Conservation (phyloP, 192 early-diverging fungal genomes). For the Gryganskiella cystojenkinii region DNA sequence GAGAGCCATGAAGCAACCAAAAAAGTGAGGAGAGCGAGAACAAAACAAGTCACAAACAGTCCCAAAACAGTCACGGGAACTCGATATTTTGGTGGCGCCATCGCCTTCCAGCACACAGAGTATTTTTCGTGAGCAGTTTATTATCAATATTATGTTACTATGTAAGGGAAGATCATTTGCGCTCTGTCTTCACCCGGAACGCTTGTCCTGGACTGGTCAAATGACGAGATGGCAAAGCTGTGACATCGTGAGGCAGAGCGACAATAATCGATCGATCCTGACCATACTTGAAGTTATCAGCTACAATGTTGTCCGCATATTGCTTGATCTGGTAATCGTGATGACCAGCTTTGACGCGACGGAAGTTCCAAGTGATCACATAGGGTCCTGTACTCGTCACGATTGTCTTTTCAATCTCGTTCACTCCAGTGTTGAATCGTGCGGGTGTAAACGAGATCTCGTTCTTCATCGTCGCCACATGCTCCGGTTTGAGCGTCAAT, state of each 20-base stretch:
- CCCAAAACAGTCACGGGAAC: no score
- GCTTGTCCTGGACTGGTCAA: constrained; percentile 22
- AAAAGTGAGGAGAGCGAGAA: not conserved
- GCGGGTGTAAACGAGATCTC: constrained; percentile 84
- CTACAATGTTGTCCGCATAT: constrained; percentile 84
- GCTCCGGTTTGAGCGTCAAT: constrained; percentile 87
- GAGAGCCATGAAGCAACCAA: not conserved
- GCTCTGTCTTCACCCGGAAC: constrained; percentile 10
- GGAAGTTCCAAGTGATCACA: constrained; percentile 94
- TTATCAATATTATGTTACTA: no score
- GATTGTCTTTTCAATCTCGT: constrained; percentile 81
- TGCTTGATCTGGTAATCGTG: constrained; percentile 91
- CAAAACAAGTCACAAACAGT: not conserved
- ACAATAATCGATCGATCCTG: constrained; percentile 88
- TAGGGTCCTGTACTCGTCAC: constrained; percentile 91
- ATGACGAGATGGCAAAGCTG: constrained; percentile 22
- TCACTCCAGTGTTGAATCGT: constrained; percentile 82
- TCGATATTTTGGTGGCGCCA: no score
- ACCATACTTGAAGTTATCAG: constrained; percentile 92
- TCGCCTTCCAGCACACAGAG: no score
- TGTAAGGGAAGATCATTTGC: no score
- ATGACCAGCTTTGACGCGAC: constrained; percentile 80
- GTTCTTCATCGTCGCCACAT: constrained; percentile 82
- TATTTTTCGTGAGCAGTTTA: no score
- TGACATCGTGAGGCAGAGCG: constrained; percentile 61